A percentile compares a stretch with the other conserved stretches of the same genome.
Conservation (phyloP, 2,329 filamentous ascomycete genomes). For the Aspergillus quadricinctus region DNA sequence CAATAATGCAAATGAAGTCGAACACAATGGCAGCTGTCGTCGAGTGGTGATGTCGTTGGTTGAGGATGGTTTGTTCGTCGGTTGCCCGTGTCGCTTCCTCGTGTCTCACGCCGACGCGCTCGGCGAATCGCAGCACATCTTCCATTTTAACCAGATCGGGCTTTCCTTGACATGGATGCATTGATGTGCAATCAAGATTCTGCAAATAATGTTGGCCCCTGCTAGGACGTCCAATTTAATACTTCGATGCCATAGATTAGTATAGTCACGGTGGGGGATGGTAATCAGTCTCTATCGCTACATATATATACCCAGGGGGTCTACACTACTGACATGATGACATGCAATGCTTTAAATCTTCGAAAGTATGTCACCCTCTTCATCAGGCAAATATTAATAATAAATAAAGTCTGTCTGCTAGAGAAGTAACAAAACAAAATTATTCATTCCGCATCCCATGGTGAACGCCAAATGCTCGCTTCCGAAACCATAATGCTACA, state of each 20-base stretch:
- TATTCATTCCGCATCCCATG: background rate
- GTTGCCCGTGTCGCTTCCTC: slow-evolving; percentile 1
- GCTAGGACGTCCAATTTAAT: background rate
- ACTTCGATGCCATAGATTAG: background rate
- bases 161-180: background rate
- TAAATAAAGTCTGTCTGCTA: background rate
- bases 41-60: slow-evolving; percentile 9
- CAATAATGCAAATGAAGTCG: background rate
- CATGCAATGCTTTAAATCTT: background rate
- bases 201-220: background rate
- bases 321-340: background rate
- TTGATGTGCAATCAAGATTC: background rate
- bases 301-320: no score
- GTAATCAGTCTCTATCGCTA: background rate
- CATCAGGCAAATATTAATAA: background rate
- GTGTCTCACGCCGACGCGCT: slow-evolving; percentile 12
- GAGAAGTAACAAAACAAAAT: background rate
- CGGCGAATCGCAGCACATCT: background rate
- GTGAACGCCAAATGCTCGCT: slow-evolving; percentile 2
- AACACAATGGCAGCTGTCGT: background rate
- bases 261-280: background rate
- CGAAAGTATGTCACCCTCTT: background rate
- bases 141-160: background rate
- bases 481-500: background rate
- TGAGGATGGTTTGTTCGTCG: slow-evolving; percentile 1